A percentile compares a stretch with the other conserved stretches of the same genome.
Evolutionary conservation across 345 rosid genomes (phyloP).

Genomic region (Heritiera fomes): DNA sequence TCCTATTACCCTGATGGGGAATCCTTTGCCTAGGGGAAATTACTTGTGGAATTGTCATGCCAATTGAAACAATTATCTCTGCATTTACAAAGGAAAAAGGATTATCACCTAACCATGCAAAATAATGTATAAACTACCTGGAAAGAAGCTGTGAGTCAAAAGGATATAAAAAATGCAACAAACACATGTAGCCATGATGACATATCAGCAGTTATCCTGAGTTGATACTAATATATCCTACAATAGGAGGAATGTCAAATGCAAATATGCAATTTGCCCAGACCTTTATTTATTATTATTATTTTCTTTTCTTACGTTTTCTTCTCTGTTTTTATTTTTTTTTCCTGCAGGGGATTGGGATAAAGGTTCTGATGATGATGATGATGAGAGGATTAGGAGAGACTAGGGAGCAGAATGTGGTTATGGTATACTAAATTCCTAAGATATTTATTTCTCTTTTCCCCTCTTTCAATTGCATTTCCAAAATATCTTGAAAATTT

Average conservation of each 20-base stretch:
- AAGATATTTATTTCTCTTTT: no score
- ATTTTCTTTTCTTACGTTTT: background rate
- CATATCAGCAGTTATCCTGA: background rate
- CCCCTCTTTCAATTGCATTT: background rate
- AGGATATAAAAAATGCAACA: background rate
- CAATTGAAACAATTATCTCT: constrained; percentile 85
- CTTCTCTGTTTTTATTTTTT: background rate
- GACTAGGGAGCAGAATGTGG: background rate
- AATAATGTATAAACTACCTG: background rate
- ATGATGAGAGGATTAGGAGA: no score
- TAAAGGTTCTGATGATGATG: no score
- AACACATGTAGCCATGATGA: background rate
- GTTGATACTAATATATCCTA: background rate
- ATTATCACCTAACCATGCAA: background rate
- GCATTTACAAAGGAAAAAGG: constrained; percentile 21
- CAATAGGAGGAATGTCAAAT: background rate
- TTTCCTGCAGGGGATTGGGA: background rate
- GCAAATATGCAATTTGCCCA: background rate
- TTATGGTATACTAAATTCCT: background rate
- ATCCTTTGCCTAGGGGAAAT: constrained; percentile 56
- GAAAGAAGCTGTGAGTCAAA: background rate
- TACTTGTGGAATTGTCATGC: constrained; percentile 90
- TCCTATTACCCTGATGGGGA: constrained; percentile 49
- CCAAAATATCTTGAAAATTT: background rate
- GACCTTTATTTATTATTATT: background rate